A percentile compares a stretch with the other conserved stretches of the same genome.
Evolutionary conservation across 2,329 filamentous ascomycete genomes (phyloP).

Genomic region (Penicillium sclerotiorum): DNA sequence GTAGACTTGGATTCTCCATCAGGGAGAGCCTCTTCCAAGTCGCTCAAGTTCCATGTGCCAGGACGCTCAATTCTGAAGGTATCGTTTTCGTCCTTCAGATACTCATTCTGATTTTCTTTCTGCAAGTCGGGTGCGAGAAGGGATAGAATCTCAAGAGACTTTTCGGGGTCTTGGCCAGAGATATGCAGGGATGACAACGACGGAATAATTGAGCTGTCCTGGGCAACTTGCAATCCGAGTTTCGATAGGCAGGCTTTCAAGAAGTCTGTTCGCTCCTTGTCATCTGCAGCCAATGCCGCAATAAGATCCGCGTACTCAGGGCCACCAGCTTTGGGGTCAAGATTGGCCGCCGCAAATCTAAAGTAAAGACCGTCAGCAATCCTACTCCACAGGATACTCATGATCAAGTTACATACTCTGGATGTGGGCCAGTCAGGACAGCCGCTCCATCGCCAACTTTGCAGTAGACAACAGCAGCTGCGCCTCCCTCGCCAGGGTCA

Average conservation of each 20-base stretch:
- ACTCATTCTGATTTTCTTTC: conserved; percentile 66
- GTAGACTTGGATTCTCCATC: conserved; percentile 28
- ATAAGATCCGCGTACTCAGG: conserved; percentile 73
- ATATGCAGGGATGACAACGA: conserved; percentile 82
- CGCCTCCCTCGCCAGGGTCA: conserved; percentile 70
- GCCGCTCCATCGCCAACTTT: conserved; percentile 78
- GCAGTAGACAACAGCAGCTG: conserved; percentile 83
- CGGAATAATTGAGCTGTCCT: conserved; percentile 69
- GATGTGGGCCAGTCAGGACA: conserved; percentile 84
- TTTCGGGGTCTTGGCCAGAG: conserved; percentile 66
- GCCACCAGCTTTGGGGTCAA: conserved; percentile 67
- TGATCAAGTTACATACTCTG: conserved; percentile 66
- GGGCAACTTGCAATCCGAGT: conserved; percentile 76
- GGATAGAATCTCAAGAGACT: conserved; percentile 68
- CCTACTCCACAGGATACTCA: conserved; percentile 6
- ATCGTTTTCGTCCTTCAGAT: conserved; percentile 79
- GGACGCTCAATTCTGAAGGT: conserved; percentile 76
- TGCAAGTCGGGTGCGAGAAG: conserved; percentile 68
- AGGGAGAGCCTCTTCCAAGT: conserved; percentile 57
- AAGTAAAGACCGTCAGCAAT: conserved; percentile 23
- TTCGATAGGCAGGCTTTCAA: conserved; percentile 78
- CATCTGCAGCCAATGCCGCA: conserved; percentile 66
- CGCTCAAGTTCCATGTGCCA: conserved; percentile 61
- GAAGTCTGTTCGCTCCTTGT: conserved; percentile 71
- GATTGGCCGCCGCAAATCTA: conserved; percentile 81